These are phyloP conservation scores for Chamaenerion angustifolium DNA, from an alignment of 345 rosid species.

Conservation along the genomic window DNA sequence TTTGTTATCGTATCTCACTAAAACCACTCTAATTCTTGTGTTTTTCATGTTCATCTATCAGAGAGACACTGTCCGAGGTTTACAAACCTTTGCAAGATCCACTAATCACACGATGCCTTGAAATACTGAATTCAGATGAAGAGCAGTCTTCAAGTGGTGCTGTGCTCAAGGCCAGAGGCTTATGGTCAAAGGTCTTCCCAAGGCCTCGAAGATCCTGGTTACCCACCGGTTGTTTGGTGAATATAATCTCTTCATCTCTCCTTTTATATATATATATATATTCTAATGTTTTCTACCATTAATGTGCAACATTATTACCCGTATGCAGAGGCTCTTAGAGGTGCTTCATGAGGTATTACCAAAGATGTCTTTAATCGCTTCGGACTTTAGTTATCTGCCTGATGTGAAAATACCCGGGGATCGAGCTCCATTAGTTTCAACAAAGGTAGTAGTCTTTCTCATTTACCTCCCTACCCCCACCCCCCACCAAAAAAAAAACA, in stretches of 20 bases:
- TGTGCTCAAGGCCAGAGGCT: conserved; percentile 20
- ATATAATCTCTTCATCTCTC: conserved; percentile 1
- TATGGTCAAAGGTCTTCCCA: conserved; percentile 77
- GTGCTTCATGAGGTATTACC: conserved; percentile 72
- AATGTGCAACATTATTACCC: neutral
- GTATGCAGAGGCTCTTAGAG: conserved; percentile 70
- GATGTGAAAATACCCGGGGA: conserved; percentile 86
- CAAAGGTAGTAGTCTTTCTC: conserved; percentile 39
- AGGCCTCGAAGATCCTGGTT: conserved; percentile 89
- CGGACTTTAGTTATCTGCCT: conserved; percentile 92
- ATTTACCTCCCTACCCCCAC: no score
- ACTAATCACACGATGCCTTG: conserved; percentile 53
- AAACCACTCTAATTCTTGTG: no score
- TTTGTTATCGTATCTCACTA: no score
- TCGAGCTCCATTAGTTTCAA: conserved; percentile 93
- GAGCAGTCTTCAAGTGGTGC: conserved; percentile 16
- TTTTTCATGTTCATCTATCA: conserved; percentile 8
- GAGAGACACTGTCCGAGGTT: conserved; percentile 49
- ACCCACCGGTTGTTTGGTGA: conserved; percentile 93
- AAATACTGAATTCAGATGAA: conserved; percentile 41
- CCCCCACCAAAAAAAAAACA: no score
- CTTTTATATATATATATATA: no score
- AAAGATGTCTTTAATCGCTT: conserved; percentile 89
- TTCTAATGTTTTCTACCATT: neutral
- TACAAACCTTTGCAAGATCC: conserved; percentile 70